Conservation (phyloP, 225 moss, liverwort and hornwort genomes). For the Pseudoscleropodium purum region DNA sequence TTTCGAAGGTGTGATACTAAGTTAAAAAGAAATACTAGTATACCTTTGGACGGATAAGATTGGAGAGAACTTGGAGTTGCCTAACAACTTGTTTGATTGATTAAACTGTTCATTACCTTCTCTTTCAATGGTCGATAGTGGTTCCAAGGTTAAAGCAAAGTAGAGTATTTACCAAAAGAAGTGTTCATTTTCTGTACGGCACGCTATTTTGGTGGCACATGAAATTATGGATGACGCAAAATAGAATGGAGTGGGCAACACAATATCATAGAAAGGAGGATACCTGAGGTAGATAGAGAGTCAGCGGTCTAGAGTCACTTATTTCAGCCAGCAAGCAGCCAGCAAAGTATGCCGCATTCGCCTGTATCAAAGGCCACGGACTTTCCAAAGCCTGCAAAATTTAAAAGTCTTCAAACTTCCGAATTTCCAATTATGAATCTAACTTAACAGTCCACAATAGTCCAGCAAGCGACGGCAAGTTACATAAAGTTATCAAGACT, state of each 20-base stretch:
- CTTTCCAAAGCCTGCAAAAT: slow-evolving; percentile 87
- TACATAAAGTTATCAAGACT: not conserved
- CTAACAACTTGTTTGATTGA: not conserved
- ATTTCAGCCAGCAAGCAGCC: slow-evolving; percentile 84
- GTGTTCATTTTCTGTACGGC: not conserved
- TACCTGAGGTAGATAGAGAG: slow-evolving; percentile 87
- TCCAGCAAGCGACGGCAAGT: not conserved
- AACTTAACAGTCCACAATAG: not conserved
- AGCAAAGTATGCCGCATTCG: slow-evolving; percentile 91
- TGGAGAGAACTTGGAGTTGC: not conserved
- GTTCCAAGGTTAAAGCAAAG: not conserved
- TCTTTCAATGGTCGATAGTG: not conserved
- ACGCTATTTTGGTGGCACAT: not conserved
- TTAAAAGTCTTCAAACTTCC: not conserved
- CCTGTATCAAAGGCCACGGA: slow-evolving; percentile 96
- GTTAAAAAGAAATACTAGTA: not conserved
- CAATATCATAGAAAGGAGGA: not conserved
- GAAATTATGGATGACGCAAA: not conserved
- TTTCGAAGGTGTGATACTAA: not conserved
- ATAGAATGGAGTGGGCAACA: not conserved
- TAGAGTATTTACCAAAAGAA: not conserved
- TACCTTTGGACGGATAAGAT: not conserved
- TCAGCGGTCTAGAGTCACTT: slow-evolving; percentile 61
- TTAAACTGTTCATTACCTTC: not conserved
- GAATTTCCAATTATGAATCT: not conserved